These are phyloP conservation scores for Malus fusca DNA, from an alignment of 306 rosid species.

Conservation along the genomic window DNA sequence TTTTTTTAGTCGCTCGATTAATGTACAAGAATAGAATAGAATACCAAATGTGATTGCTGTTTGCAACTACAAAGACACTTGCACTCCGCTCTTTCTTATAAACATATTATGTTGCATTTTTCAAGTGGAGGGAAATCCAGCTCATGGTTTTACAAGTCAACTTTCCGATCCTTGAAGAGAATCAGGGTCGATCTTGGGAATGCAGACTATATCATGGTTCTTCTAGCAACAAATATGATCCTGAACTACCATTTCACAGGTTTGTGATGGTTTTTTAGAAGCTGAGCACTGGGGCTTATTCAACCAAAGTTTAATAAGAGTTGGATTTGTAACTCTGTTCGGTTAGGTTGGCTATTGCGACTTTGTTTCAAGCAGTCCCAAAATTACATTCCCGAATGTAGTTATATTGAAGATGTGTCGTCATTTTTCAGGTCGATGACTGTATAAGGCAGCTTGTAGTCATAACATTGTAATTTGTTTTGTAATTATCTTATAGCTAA, in stretches of 20 bases:
- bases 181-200: slow-evolving; percentile 10
- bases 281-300: not conserved
- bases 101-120: slow-evolving; percentile 15
- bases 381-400: not conserved
- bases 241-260: not conserved
- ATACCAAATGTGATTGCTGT: not conserved
- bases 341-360: slow-evolving; percentile 23
- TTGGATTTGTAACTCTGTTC: not conserved
- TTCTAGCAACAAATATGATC: not conserved
- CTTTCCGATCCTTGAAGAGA: slow-evolving; percentile 8
- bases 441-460: slow-evolving; percentile 5
- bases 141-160: slow-evolving; percentile 13
- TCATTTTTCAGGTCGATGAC: slow-evolving; percentile 13
- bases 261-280: not conserved
- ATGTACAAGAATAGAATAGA: not conserved
- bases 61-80: not conserved
- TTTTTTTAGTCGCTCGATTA: not conserved
- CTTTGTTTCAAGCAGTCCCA: slow-evolving; percentile 20
- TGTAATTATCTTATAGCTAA: not conserved
- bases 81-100: not conserved
- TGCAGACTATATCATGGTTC: not conserved
- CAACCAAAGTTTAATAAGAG: not conserved
- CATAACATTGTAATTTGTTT: not conserved
- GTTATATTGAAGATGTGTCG: slow-evolving; percentile 6
- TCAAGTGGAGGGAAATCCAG: slow-evolving; percentile 24